Base-by-base conservation (phyloP, 2,329 filamentous ascomycete genomes). In the Alternaria postmessia region DNA sequence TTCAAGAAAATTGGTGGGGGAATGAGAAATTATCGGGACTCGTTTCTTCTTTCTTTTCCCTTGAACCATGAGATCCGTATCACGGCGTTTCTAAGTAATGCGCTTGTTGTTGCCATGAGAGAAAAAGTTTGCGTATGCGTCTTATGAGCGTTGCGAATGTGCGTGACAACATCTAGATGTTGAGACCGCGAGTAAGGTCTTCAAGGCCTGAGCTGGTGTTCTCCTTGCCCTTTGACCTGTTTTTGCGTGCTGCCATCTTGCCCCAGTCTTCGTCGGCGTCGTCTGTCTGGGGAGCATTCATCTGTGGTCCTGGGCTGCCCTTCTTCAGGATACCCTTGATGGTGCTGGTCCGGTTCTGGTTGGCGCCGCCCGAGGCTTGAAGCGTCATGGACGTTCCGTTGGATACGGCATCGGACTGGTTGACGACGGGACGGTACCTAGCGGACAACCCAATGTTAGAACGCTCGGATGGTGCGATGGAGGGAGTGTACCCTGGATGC, bases 391-490 rank as follows among this genome's bases (percentile, higher is more conserved):
- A 73, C 12, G 71, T 72, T 47, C 70, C 71, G 34, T 67, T 75
- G 8, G 70, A 74, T 28, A 68, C 59, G 22, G 70, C 65, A 52
- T 77, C 75, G 38, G 69, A 68, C 38, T 74, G 67, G 47, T 75
- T 77, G 0, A 92, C 93, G 1, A 98, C 94, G 1, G 95, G 93
- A 46, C 95, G 88, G 80, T 99, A 99, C 44, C 95, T 89, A 32
- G 92, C 90, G 8, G 95, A 93, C 53, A 96, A 85, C 16, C 95
- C 95, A 62, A 97, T 83, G 76, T 96, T 98, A 83, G 94, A 98
- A 62, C 95, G 90, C 81, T 98, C 95, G 5, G 93, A 97, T 1
- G 95, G 95, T 3, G 95, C 94, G 67, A 99, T 96, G 1, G 94
- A 98, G 1, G 93, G 89, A 1, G 93, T 87, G 79, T 98, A 98